Evolutionary conservation across 2,329 filamentous ascomycete genomes (phyloP).

Genomic region (Talaromyces amestolkiae): DNA sequence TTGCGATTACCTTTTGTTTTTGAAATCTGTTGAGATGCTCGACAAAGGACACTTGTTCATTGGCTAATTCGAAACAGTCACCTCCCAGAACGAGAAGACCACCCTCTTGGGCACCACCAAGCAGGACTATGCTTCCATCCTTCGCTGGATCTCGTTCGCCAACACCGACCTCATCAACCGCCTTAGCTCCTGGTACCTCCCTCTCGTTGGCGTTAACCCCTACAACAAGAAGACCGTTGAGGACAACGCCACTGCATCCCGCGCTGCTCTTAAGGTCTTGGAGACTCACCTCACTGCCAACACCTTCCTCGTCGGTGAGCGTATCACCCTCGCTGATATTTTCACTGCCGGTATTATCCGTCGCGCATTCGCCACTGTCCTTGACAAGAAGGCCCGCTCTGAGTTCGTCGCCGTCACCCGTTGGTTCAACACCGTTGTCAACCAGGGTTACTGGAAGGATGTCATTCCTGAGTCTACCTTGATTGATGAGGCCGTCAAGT

Average conservation of each 20-base stretch:
- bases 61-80: conserved; percentile 60
- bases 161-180: conserved; percentile 78
- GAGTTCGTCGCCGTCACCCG: conserved; percentile 82
- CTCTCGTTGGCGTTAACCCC: conserved; percentile 72
- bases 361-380: conserved; percentile 91
- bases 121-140: conserved; percentile 98
- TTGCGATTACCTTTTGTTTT: conserved; percentile 29
- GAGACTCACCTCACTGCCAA: conserved; percentile 87
- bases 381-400: conserved; percentile 83
- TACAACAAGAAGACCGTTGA: conserved; percentile 99
- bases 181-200: conserved; percentile 79
- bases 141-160: conserved; percentile 97
- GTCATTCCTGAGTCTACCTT: conserved; percentile 73
- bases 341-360: conserved; percentile 75
- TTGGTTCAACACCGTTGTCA: conserved; percentile 93
- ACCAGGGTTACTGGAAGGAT: conserved; percentile 85
- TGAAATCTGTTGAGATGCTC: neutral
- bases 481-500: conserved; percentile 76
- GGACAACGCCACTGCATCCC: conserved; percentile 66
- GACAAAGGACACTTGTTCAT: neutral
- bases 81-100: conserved; percentile 99
- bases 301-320: conserved; percentile 97
- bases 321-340: conserved; percentile 92
- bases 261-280: conserved; percentile 67
- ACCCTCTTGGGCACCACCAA: conserved; percentile 99